Evolutionary conservation across 306 rosid species (phyloP).

Genomic region (Carpinus viminea): DNA sequence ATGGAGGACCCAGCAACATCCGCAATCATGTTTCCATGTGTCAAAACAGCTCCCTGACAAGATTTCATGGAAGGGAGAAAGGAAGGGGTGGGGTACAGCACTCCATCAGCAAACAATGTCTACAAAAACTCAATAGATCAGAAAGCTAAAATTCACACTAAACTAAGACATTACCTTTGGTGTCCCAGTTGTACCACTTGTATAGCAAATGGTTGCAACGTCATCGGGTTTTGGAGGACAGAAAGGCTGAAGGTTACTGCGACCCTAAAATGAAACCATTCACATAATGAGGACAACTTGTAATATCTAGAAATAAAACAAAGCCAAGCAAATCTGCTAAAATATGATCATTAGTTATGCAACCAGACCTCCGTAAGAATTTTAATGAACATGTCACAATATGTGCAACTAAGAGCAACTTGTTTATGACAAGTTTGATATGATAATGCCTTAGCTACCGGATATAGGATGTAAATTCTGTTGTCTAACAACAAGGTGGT

Average conservation of each 20-base stretch:
- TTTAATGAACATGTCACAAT: conserved; percentile 8
- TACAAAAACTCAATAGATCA: conserved; percentile 12
- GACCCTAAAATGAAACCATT: conserved; percentile 64
- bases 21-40: conserved; percentile 88
- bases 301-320: conserved; percentile 8
- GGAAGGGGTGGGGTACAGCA: neutral
- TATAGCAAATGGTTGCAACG: conserved; percentile 90
- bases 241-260: conserved; percentile 71
- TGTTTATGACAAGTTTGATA: neutral
- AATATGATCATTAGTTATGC: neutral
- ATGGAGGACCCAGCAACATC: conserved; percentile 74
- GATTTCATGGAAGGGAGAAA: conserved; percentile 32
- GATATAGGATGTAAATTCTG: neutral
- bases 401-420: conserved; percentile 3
- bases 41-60: conserved; percentile 87
- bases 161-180: conserved; percentile 63
- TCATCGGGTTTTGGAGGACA: conserved; percentile 83
- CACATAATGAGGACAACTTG: conserved; percentile 21
- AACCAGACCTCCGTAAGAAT: conserved; percentile 21
- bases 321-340: conserved; percentile 17
- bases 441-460: neutral
- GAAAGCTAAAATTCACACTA: conserved; percentile 25
- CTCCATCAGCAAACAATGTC: neutral
- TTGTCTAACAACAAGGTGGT: neutral
- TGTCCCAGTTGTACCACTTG: conserved; percentile 99